Percentiles rank a stretch among this genome's conserved stretches.
These are phyloP conservation scores for Claviceps humidiphila DNA, from an alignment of 2,329 filamentous ascomycete species.

Conservation along the genomic window DNA sequence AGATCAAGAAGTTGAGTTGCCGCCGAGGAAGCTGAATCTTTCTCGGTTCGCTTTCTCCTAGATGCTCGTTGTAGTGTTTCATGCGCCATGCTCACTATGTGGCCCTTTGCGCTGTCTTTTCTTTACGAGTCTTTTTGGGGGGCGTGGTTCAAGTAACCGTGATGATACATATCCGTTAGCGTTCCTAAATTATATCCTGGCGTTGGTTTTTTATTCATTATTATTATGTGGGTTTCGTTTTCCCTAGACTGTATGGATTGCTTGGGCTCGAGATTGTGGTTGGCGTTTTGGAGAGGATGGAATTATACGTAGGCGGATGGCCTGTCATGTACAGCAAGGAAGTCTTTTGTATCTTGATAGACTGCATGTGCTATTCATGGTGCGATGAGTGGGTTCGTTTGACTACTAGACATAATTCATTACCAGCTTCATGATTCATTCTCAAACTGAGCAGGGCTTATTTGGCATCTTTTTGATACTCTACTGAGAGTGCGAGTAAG, in stretches of 20 bases:
- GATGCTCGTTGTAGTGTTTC: slow-evolving; percentile 1
- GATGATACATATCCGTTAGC: background rate
- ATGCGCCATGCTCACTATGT: background rate
- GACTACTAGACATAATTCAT: background rate
- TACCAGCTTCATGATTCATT: background rate
- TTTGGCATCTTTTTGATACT: too few relatives aligned
- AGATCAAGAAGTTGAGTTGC: slow-evolving; percentile 22
- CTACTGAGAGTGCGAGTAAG: too few relatives aligned
- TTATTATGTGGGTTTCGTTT: background rate
- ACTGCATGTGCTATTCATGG: too few relatives aligned
- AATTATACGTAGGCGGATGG: background rate
- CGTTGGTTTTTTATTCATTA: slow-evolving; percentile 1
- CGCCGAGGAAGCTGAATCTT: slow-evolving; percentile 28
- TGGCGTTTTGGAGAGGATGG: background rate
- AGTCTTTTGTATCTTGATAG: too few relatives aligned
- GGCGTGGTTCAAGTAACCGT: too few relatives aligned
- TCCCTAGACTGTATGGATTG: background rate
- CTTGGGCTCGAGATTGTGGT: background rate
- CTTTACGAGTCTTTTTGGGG: background rate
- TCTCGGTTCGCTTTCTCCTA: slow-evolving; percentile 33
- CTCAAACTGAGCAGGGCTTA: too few relatives aligned
- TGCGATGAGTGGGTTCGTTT: background rate
- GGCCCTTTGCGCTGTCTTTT: background rate
- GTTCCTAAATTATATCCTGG: slow-evolving; percentile 3
- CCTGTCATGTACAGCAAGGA: too few relatives aligned